Conservation (phyloP, 192 early-diverging fungal genomes). For the Coemansia sp. region DNA sequence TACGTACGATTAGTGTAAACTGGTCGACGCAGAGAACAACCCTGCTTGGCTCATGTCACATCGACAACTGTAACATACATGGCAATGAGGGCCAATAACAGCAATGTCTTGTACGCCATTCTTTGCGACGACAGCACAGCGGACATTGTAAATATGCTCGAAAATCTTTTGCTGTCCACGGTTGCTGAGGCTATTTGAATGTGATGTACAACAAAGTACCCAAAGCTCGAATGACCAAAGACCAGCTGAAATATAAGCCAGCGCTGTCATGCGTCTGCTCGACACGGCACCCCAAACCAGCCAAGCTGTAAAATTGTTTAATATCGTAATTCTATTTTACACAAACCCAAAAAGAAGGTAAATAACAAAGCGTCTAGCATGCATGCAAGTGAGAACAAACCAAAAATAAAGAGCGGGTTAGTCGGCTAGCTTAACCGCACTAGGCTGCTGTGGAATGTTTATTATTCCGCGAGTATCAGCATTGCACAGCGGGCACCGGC, state of each 20-base stretch:
- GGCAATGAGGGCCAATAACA: neutral
- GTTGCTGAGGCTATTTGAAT: constrained; percentile 7
- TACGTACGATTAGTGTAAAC: no score
- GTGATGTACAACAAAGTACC: constrained; percentile 13
- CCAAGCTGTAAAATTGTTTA: neutral
- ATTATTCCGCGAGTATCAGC: constrained; percentile 14
- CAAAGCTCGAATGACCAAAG: constrained; percentile 51
- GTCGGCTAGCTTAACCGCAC: constrained; percentile 19
- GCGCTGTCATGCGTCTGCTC: constrained; percentile 33
- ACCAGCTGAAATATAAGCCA: constrained; percentile 60
- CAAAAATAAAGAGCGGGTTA: neutral
- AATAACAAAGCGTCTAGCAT: constrained; percentile 3
- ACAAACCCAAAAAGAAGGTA: neutral
- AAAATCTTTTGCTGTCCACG: neutral
- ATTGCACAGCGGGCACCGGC: constrained; percentile 45
- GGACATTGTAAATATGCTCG: constrained; percentile 67
- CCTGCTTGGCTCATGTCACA: no score
- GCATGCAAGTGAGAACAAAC: no score
- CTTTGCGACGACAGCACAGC: constrained; percentile 75
- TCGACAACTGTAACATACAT: no score
- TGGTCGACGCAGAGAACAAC: no score
- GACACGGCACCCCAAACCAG: neutral
- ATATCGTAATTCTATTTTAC: no score
- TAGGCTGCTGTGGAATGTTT: constrained; percentile 21
- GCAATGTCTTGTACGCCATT: constrained; percentile 71